A percentile compares a stretch with the other conserved stretches of the same genome.
Evolutionary conservation across 169 alveolate species (phyloP).

Genomic region (Babesia microti): DNA sequence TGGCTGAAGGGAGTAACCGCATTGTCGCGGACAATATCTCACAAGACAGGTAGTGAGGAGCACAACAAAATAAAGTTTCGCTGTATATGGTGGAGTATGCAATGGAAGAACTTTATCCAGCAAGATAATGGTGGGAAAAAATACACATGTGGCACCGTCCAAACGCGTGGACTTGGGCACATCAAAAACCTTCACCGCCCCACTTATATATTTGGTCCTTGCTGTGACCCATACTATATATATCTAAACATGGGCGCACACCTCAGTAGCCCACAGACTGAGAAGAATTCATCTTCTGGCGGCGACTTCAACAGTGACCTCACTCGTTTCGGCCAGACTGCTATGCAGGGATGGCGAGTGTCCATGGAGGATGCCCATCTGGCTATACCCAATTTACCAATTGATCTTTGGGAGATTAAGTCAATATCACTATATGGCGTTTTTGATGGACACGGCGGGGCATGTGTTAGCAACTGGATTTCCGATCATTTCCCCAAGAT

Average conservation of each 20-base stretch:
- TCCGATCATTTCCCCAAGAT: constrained; percentile 68
- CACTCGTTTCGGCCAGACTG: constrained; percentile 70
- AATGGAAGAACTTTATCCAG: no score
- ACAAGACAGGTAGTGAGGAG: no score
- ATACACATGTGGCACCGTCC: no score
- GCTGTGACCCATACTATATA: no score
- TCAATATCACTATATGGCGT: constrained; percentile 81
- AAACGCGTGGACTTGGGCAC: no score
- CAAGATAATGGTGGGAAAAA: no score
- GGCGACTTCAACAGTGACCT: constrained; percentile 62
- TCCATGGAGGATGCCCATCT: constrained; percentile 91
- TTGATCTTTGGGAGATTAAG: background rate
- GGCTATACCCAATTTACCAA: constrained; percentile 36
- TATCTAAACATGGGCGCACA: constrained; percentile 91
- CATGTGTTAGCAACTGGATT: constrained; percentile 85
- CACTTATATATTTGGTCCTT: no score
- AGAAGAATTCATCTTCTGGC: constrained; percentile 66
- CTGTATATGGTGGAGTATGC: no score
- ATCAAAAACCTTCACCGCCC: no score
- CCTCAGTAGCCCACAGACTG: constrained; percentile 75
- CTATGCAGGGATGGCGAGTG: constrained; percentile 92
- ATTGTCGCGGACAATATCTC: no score
- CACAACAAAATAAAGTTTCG: no score
- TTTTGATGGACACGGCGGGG: constrained; percentile 98
- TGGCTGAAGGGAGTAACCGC: no score